phyloP scores from a whole-genome alignment of 129 eudicot species.

The Centella asiatica region DNA sequence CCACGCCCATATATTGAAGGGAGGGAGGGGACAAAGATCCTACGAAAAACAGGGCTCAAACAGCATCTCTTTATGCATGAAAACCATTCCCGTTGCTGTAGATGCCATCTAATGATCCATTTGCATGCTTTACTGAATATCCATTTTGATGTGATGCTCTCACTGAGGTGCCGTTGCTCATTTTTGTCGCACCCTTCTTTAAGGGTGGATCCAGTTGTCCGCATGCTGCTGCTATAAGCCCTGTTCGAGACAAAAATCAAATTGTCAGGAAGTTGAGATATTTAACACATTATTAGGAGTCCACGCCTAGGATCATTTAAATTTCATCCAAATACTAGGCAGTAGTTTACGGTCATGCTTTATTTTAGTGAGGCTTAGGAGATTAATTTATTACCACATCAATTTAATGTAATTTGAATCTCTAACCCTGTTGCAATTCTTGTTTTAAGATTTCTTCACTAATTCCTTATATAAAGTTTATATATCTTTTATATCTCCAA shows the following conservation, averaged over 20 bases:
- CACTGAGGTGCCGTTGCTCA: conserved; percentile 26
- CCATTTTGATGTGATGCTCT: conserved; percentile 35
- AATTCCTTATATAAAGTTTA: too few relatives aligned
- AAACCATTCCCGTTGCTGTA: conserved; percentile 61
- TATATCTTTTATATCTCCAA: too few relatives aligned
- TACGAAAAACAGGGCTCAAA: conserved; percentile 3
- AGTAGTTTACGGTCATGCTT: too few relatives aligned
- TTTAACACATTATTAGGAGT: background rate
- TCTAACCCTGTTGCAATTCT: too few relatives aligned
- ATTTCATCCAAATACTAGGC: too few relatives aligned
- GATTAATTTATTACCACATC: too few relatives aligned
- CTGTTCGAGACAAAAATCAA: conserved; percentile 23
- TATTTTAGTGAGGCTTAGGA: too few relatives aligned
- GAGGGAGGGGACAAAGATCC: conserved; percentile 12
- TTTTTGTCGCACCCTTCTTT: conserved; percentile 36
- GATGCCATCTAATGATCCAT: conserved; percentile 47
- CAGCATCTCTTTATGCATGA: conserved; percentile 38
- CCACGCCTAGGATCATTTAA: too few relatives aligned
- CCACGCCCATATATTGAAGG: conserved; percentile 12
- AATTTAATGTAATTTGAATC: too few relatives aligned
- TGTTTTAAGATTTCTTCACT: too few relatives aligned
- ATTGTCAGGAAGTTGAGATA: background rate
- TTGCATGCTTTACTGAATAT: conserved; percentile 32
- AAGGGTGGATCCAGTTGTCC: conserved; percentile 70
- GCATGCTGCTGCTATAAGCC: conserved; percentile 87